These are phyloP conservation scores for Brassica nigra DNA, from an alignment of 345 rosid species.

Conservation along the genomic window DNA sequence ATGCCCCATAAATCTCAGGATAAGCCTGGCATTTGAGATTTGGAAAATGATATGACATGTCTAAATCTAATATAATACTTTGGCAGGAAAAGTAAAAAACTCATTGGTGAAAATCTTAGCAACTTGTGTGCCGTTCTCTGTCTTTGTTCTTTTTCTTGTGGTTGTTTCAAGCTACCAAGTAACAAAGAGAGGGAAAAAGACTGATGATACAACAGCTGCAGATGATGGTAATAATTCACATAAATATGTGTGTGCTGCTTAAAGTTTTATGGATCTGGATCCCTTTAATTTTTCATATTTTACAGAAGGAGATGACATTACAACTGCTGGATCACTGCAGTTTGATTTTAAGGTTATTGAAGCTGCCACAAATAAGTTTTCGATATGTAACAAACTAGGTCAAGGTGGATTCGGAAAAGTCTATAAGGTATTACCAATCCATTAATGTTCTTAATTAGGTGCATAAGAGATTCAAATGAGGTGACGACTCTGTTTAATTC, in stretches of 20 bases:
- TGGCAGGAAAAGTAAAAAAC: not conserved
- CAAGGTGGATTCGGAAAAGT: constrained; percentile 74
- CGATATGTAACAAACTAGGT: constrained; percentile 54
- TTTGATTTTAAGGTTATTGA: constrained; percentile 44
- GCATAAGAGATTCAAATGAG: not conserved
- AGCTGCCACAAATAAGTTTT: constrained; percentile 58
- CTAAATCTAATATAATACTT: not conserved
- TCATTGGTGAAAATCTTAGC: not conserved
- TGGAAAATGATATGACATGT: not conserved
- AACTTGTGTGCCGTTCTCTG: not conserved
- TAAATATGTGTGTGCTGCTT: not conserved
- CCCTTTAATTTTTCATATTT: not conserved
- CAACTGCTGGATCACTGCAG: constrained; percentile 49
- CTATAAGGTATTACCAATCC: constrained; percentile 49
- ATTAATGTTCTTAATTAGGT: not conserved
- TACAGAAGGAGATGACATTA: constrained; percentile 44
- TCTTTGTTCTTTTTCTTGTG: not conserved
- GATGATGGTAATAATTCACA: not conserved
- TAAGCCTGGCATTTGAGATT: not conserved
- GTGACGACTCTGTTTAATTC: not conserved
- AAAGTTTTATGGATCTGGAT: not conserved
- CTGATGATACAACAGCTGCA: not conserved
- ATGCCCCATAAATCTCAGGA: no score
- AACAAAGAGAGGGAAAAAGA: not conserved
- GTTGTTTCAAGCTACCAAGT: not conserved